A percentile compares a stretch with the other conserved stretches of the same genome.
Conservation (phyloP, 192 early-diverging fungal genomes). For the Funneliformis geosporum region DNA sequence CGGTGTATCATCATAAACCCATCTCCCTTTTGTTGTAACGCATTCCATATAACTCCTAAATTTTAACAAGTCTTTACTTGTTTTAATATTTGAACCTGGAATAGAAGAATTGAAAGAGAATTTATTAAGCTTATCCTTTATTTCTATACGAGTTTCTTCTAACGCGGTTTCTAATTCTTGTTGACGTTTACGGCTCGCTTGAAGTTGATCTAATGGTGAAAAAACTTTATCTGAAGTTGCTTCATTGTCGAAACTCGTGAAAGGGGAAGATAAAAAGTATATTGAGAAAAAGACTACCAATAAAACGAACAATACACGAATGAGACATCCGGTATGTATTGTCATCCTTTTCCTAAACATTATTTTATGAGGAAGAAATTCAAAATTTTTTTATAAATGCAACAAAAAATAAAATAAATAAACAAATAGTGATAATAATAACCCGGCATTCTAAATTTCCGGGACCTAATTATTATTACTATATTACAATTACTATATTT, state of each 20-base stretch:
- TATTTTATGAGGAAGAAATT: no score
- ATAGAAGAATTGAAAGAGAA: background rate
- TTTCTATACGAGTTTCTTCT: background rate
- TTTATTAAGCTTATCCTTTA: background rate
- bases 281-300: conserved; percentile 4
- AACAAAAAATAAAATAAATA: no score
- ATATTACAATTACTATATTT: no score
- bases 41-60: conserved; percentile 5
- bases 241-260: background rate
- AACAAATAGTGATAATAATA: no score
- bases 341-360: background rate
- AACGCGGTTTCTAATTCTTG: background rate
- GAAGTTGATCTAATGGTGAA: no score
- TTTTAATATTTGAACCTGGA: conserved; percentile 2
- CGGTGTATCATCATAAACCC: conserved; percentile 14
- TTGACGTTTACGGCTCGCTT: background rate
- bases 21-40: conserved; percentile 1
- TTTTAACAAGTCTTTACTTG: background rate
- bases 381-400: no score
- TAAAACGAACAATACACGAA: background rate
- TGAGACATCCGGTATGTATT: background rate
- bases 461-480: no score
- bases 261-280: conserved; percentile 11
- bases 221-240: background rate
- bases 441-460: no score